Conservation (phyloP, 208 protist species). For the Balamuthia mandrillaris region DNA sequence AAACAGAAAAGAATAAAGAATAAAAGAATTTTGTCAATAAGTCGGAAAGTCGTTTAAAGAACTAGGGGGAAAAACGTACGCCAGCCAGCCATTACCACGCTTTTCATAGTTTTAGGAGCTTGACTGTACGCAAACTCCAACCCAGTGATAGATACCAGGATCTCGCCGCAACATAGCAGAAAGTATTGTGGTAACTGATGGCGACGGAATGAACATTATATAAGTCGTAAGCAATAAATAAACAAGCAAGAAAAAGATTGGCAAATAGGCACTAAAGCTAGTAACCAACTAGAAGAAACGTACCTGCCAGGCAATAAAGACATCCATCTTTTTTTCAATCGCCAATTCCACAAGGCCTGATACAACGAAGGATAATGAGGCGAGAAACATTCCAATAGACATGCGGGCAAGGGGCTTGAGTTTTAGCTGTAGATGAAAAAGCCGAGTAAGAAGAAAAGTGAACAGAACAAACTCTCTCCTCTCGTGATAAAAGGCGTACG, state of each 20-base stretch:
- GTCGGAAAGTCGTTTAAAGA: not conserved
- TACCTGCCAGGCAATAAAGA: constrained; percentile 53
- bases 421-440: constrained; percentile 16
- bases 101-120: constrained; percentile 58
- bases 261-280: not conserved
- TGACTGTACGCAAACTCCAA: constrained; percentile 63
- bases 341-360: constrained; percentile 50
- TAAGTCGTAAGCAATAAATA: not conserved
- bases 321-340: constrained; percentile 29
- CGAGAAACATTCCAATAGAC: constrained; percentile 56
- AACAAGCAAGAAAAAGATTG: not conserved
- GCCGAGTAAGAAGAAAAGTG: not conserved
- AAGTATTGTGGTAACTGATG: constrained; percentile 69
- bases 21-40: not conserved
- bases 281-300: not conserved
- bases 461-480: not conserved
- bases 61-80: too few relatives aligned
- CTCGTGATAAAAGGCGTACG: not conserved
- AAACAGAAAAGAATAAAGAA: not conserved
- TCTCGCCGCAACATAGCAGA: constrained; percentile 49
- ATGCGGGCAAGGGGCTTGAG: constrained; percentile 50
- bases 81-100: constrained; percentile 34
- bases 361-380: constrained; percentile 47
- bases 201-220: not conserved
- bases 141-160: constrained; percentile 64